phyloP scores from a whole-genome alignment of 148 eudicot species.

The Chenopodium berlandieri region DNA sequence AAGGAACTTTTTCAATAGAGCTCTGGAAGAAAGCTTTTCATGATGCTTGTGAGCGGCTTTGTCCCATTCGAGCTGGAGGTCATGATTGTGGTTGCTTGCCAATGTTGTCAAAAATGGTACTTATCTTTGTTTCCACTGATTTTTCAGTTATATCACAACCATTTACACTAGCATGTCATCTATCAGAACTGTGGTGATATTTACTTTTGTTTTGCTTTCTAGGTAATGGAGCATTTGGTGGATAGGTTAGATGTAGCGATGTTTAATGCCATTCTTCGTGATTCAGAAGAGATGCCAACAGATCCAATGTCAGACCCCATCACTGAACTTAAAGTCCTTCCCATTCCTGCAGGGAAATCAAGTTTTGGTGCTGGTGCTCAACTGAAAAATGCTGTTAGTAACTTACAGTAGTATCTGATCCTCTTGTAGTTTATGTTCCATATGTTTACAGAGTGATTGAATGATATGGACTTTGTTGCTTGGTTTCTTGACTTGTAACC shows the following conservation, averaged over 20 bases:
- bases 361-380: constrained; percentile 97
- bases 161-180: background rate
- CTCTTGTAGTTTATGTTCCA: background rate
- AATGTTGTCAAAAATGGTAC: constrained; percentile 68
- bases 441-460: background rate
- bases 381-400: constrained; percentile 88
- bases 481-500: constrained; percentile 11
- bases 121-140: background rate
- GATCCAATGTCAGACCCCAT: constrained; percentile 95
- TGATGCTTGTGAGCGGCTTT: constrained; percentile 89
- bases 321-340: constrained; percentile 73
- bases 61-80: constrained; percentile 85
- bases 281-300: constrained; percentile 77
- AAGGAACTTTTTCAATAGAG: constrained; percentile 65
- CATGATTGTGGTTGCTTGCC: constrained; percentile 94
- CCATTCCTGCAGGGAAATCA: constrained; percentile 82
- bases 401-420: background rate
- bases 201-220: background rate
- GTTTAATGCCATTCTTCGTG: constrained; percentile 95
- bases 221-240: constrained; percentile 94
- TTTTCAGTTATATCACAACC: background rate
- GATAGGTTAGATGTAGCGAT: constrained; percentile 87
- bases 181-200: background rate
- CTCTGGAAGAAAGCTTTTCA: constrained; percentile 92
- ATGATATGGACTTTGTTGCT: background rate